Evolutionary conservation across 2,329 filamentous ascomycete genomes (phyloP).

Genomic region (Monilinia fructicola): DNA sequence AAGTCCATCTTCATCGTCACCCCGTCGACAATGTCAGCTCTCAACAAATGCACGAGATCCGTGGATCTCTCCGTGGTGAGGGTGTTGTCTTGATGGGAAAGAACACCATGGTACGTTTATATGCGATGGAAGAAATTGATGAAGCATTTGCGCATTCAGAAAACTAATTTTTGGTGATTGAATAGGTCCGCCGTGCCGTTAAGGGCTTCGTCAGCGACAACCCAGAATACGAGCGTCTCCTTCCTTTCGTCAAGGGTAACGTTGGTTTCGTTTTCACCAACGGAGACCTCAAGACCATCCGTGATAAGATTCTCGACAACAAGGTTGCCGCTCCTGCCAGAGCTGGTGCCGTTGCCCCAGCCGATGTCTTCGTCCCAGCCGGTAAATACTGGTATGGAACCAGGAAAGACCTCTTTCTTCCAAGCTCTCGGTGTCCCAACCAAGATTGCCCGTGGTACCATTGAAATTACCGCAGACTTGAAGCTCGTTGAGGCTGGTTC

Average conservation of each 20-base stretch:
- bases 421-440: conserved; percentile 99
- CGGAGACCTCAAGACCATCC: conserved; percentile 83
- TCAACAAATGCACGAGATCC: conserved; percentile 99
- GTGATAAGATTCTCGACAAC: conserved; percentile 94
- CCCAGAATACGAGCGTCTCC: conserved; percentile 97
- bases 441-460: conserved; percentile 99
- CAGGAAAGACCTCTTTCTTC: conserved; percentile 99
- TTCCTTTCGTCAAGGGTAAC: conserved; percentile 95
- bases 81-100: conserved; percentile 99
- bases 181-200: conserved; percentile 90
- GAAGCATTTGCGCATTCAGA: not conserved
- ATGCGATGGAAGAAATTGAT: not conserved
- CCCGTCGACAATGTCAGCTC: conserved; percentile 98
- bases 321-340: conserved; percentile 96
- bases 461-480: conserved; percentile 97
- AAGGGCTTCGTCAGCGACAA: conserved; percentile 88
- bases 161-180: conserved; percentile 15
- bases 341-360: conserved; percentile 93
- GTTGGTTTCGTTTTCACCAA: conserved; percentile 99
- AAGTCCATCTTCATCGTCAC: conserved; percentile 95
- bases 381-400: conserved; percentile 99
- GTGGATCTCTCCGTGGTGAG: conserved; percentile 82
- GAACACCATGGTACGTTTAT: conserved; percentile 88
- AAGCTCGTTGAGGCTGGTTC: conserved; percentile 91
- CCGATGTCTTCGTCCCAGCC: conserved; percentile 91